Base-by-base conservation (phyloP, 805 yeast species). In the Lipomyces spencermartinsiae region DNA sequence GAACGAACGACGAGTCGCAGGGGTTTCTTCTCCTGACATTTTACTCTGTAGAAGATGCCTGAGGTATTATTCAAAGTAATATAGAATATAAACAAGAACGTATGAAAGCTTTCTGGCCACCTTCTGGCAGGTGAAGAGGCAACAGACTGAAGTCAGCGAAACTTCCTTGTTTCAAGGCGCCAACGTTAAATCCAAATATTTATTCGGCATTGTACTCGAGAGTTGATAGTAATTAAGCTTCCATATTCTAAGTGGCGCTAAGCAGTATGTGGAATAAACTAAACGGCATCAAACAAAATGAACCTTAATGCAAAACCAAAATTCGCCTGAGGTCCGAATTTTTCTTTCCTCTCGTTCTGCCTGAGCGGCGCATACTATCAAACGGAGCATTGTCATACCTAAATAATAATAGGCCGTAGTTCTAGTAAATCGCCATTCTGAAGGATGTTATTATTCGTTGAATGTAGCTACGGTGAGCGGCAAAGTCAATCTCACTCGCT, bases 1-100 rank as follows among this genome's bases (percentile, higher is more conserved):
- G 53, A 68, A 68, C 33, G 59, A 9, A 22, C 61, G 5, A 19
- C 34, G 37, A 25, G 60, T 6, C 55, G 31, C 39, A 19, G 31
- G 51, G 12, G 49, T n/a, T 10, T 55, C 25, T 22, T 31, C 35
- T 29, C 33, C 12, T 5, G 31, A 29, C 66, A 58, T 63, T 39
- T 5, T 61, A 7, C n/a, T 29, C 25, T 12, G 53, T 12, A 58
- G 31, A 58, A 58, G 14, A n/a, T 35, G 22, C 51, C 25, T 31
- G 53, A 31, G 4, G 49, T 31, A 10, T 12, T 22, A 25, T 37
- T 59, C 64, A 39, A 25, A 25, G 29, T 25, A 3, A 25, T 25
- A 25, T 25, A 25, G 29, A 25, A n/a, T 43, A 12, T 16, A 43
- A 16, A 43, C 22, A 19, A 43, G 9, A 6, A 9, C 22, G 22